Evolutionary conservation across 2,329 filamentous ascomycete genomes (phyloP), one percentile per base, ranked within the genome.

Genomic region (Cadophora sp.): DNA sequence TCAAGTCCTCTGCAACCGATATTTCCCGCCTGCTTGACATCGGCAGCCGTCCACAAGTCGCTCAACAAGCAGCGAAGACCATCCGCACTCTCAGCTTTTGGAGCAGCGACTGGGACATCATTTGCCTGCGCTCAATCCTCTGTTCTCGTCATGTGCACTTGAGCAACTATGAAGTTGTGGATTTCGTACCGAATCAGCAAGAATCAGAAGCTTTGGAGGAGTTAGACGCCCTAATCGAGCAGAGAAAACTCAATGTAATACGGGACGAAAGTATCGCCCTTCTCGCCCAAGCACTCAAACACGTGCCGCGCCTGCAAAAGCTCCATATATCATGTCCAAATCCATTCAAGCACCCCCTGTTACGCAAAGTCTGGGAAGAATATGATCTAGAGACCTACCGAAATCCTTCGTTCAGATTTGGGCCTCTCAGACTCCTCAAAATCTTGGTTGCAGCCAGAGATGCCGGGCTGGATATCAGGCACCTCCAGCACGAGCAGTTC

Each of bases 1-100:
- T 83, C 12, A 81, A 86, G 72, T 81, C 78, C 5, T 81, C 82
- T 73, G 78, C 80, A 68, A 73, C 87, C 67, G 81, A 85, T 70
- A 75, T 79, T 8, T 59, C 37, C 4, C 61, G 67, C 2, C 67
- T 72, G 19, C 55, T 68, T 12, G 40, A 58, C 31, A 69, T 72
- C 48, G 62, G 65, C 22, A 62, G 26, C 24, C 22, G 43, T 27
- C 61, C 51, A 26, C 46, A 40, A 14, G 8, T 66, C 11, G 68
- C 70, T n/a, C 26, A 14, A 1, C 64, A 66, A 51, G 71, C 71
- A n/a, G 67, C 68, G 4, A 67, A 62, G 34, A 67, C 46, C 8
- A 64, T 72, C 12, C 69, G 29, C 1, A 64, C 60, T 22, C 24
- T 72, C 7, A 56, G 46, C 16, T 69, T 72, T 22, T 64, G 64